Evolutionary conservation across 331 rosid species (phyloP).

Genomic region (Cydonia oblonga): DNA sequence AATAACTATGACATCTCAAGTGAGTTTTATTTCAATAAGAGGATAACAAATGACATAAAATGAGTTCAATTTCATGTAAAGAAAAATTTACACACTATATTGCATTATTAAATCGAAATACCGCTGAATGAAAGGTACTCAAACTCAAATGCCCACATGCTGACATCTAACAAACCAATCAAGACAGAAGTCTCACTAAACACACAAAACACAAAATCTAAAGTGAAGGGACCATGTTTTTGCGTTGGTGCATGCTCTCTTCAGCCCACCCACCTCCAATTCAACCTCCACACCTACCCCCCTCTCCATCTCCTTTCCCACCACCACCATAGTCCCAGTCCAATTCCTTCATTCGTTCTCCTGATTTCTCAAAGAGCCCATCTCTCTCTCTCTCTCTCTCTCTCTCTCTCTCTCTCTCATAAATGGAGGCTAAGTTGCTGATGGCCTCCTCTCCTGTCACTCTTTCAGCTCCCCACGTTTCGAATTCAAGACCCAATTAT

Average conservation of each 20-base stretch:
- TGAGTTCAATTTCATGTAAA: no score
- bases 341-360: background rate
- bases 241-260: background rate
- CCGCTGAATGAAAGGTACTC: no score
- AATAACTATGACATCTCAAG: no score
- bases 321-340: background rate
- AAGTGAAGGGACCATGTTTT: background rate
- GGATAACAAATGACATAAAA: no score
- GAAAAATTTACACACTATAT: no score
- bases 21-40: no score
- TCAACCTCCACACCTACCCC: slow-evolving; percentile 3
- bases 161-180: background rate
- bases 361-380: background rate
- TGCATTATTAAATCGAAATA: no score
- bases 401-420: background rate
- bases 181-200: background rate
- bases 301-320: background rate
- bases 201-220: no score
- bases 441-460: slow-evolving; percentile 20
- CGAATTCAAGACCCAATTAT: slow-evolving; percentile 20
- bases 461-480: background rate
- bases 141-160: no score
- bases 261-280: background rate
- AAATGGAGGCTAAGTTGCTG: slow-evolving; percentile 35
- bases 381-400: background rate